Base-by-base conservation (phyloP, 345 rosid species). In the Brassica rapa region DNA sequence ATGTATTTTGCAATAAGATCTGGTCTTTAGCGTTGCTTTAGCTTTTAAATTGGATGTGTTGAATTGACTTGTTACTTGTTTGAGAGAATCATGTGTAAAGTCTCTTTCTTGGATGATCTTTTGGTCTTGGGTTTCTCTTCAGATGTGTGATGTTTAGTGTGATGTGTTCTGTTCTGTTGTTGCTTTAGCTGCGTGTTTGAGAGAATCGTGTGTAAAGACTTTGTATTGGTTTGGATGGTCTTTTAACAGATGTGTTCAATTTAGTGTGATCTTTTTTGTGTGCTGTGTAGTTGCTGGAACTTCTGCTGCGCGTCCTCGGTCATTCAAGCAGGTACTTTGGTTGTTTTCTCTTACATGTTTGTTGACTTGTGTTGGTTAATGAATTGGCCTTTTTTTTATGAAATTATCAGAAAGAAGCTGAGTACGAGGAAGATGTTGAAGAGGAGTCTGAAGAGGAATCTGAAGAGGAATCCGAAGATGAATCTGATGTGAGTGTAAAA, bases 201-300 rank as follows among this genome's bases (percentile, higher is more conserved):
- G 41, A 37, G 9, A 37, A 37, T 37, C 41, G 1, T 37, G 41
- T 37, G 46, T 39, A 39, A 39, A 39, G 46, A 9, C 14, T 39
- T 1, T 39, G 46, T 39, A 11, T 39, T 39, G 10, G 46, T 2
- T 9, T 39, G 11, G 37, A 32, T 32, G 37, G 7, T 32, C 37
- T 6, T 37, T 37, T 37, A 25, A 25, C 29, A 25, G 29, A 25
- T 25, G 29, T 37, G 10, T 7, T 8, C 43, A 33, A 6, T 33
- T 37, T 37, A 37, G 43, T 37, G 49, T 41, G 49, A 41, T 41
- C 12, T 12, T 11, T 2, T 70, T 8, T 46, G 49, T 41, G 49
- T 41, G 49, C 62, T 65, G 71, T 89, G 85, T 87, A 94, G 98
- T 85, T 88, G 92, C 98, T 25, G 98, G 98, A 53, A 86, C 93